Percentiles rank a stretch among this genome's conserved stretches.
phyloP scores from a whole-genome alignment of 2,329 filamentous ascomycete species.

The Penicillium sp. region DNA sequence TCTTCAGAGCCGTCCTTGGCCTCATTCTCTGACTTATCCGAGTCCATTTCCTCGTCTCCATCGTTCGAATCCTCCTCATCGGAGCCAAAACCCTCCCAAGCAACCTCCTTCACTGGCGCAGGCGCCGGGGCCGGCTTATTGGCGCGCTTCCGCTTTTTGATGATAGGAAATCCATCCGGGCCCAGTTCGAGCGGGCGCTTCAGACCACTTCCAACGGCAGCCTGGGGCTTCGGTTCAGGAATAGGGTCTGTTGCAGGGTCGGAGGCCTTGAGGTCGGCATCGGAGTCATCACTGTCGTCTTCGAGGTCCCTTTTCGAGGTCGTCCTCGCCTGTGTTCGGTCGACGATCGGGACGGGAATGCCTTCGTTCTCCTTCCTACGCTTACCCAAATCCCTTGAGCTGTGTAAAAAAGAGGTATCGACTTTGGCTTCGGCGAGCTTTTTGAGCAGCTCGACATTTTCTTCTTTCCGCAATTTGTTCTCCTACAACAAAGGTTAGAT shows the following conservation, averaged over 20 bases:
- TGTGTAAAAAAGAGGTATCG: constrained; percentile 77
- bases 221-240: constrained; percentile 38
- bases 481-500: constrained; percentile 52
- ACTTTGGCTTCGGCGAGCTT: constrained; percentile 76
- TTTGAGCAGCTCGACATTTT: constrained; percentile 78
- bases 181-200: constrained; percentile 83
- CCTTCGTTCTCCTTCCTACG: constrained; percentile 62
- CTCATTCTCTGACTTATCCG: constrained; percentile 19
- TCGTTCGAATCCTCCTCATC: constrained; percentile 45
- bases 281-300: constrained; percentile 36
- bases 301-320: constrained; percentile 29
- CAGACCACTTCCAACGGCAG: constrained; percentile 66
- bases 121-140: constrained; percentile 48
- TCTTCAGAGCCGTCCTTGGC: constrained; percentile 27
- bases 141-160: constrained; percentile 75
- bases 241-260: constrained; percentile 18
- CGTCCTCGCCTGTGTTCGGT: constrained; percentile 17
- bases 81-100: constrained; percentile 48
- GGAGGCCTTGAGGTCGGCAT: constrained; percentile 26
- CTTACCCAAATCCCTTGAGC: constrained; percentile 73
- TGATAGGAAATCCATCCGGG: constrained; percentile 73
- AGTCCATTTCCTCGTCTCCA: constrained; percentile 30
- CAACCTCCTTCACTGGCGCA: constrained; percentile 36
- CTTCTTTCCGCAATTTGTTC: constrained; percentile 90
- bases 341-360: constrained; percentile 9